A percentile compares a stretch with the other conserved stretches of the same genome.
Conservation (phyloP, 768 basidiomycete genomes). For the Russula vinacea region DNA sequence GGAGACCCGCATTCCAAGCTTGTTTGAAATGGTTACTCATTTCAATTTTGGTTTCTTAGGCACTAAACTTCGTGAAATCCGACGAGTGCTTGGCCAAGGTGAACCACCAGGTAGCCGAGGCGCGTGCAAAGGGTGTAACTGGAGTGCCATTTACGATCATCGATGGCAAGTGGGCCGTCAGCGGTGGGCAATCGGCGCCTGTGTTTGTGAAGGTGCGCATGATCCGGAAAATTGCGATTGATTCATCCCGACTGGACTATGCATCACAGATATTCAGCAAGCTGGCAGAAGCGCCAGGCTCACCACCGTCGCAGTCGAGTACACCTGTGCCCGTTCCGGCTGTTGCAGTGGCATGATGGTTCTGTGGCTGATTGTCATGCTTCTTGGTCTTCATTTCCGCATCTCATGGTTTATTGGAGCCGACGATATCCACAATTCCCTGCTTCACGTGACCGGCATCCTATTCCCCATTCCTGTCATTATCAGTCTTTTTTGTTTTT, state of each 20-base stretch:
- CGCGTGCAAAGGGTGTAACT: conserved; percentile 62
- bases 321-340: conserved; percentile 19
- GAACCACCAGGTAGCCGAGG: conserved; percentile 56
- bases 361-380: neutral
- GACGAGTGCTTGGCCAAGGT: conserved; percentile 66
- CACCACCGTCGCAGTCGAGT: conserved; percentile 20
- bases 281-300: conserved; percentile 17
- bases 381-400: neutral
- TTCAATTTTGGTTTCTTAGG: conserved; percentile 40
- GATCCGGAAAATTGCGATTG: neutral
- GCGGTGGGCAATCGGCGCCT: conserved; percentile 69
- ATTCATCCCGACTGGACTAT: neutral
- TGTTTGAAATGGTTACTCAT: conserved; percentile 6
- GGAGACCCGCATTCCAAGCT: neutral
- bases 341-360: conserved; percentile 24
- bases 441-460: conserved; percentile 8
- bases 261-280: conserved; percentile 28
- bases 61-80: conserved; percentile 59
- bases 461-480: neutral
- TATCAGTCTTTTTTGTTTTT: neutral
- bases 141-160: conserved; percentile 81
- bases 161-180: conserved; percentile 73
- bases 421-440: conserved; percentile 21
- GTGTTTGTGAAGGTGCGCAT: conserved; percentile 60
- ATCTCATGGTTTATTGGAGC: conserved; percentile 16